These are phyloP conservation scores for Pythium folliculosum DNA, from an alignment of 352 stramenopile genomes.

Conservation along the genomic window DNA sequence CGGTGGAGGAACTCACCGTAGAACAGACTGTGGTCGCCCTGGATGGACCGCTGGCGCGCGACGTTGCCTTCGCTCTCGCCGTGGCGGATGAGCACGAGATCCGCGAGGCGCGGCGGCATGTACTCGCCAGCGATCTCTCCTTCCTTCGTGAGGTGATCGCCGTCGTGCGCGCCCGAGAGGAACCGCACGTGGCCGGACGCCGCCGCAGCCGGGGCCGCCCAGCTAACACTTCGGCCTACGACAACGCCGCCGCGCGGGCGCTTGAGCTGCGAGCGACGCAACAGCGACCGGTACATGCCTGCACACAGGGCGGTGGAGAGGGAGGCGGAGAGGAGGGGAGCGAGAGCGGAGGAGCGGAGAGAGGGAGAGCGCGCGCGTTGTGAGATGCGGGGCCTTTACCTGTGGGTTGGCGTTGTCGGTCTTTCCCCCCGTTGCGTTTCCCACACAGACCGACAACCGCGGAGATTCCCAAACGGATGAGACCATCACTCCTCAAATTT, in stretches of 20 bases:
- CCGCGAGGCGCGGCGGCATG: slow-evolving; percentile 56
- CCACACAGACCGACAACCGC: slow-evolving; percentile 2
- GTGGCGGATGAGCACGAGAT: slow-evolving; percentile 88
- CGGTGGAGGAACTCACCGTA: slow-evolving; percentile 87
- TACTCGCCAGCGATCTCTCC: slow-evolving; percentile 19
- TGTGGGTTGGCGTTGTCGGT: slow-evolving; percentile 6
- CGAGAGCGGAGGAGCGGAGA: neutral
- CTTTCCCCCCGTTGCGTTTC: slow-evolving; percentile 23
- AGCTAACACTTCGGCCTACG: neutral
- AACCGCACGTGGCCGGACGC: slow-evolving; percentile 1
- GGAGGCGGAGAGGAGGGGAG: neutral
- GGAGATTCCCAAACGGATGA: slow-evolving; percentile 18
- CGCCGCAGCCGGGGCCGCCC: neutral
- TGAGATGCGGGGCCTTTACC: neutral
- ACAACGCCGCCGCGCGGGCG: slow-evolving; percentile 20
- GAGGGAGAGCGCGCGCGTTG: neutral
- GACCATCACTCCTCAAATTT: slow-evolving; percentile 29
- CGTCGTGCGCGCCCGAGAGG: slow-evolving; percentile 21
- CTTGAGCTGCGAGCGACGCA: slow-evolving; percentile 30
- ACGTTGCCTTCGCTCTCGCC: slow-evolving; percentile 90
- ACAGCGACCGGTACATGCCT: slow-evolving; percentile 31
- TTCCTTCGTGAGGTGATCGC: slow-evolving; percentile 17
- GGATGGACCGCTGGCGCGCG: slow-evolving; percentile 76
- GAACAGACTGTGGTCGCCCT: slow-evolving; percentile 86
- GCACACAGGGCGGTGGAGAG: neutral